A percentile compares a stretch with the other conserved stretches of the same genome.
Conservation (phyloP, 371 early-diverging fungal genomes). For the Coemansia sp. region DNA sequence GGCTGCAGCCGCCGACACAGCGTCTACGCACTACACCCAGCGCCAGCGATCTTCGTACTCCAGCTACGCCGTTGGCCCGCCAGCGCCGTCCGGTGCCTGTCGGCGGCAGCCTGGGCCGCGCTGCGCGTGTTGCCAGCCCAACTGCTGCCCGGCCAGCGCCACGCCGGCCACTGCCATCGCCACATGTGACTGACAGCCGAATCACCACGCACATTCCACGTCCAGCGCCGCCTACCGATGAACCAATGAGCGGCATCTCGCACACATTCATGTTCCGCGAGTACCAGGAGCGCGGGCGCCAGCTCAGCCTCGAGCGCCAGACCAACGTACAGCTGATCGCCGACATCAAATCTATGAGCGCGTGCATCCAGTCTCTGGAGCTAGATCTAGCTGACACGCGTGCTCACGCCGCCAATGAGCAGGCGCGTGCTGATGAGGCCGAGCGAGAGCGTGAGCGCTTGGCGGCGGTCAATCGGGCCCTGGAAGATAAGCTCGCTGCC, state of each 20-base stretch:
- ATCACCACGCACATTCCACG: conserved; percentile 17
- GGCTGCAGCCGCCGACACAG: conserved; percentile 3
- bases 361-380: not conserved
- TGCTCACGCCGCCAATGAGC: conserved; percentile 1
- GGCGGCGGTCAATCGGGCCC: not conserved
- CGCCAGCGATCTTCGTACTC: not conserved
- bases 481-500: conserved; percentile 14
- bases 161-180: conserved; percentile 11
- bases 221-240: not conserved
- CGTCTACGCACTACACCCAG: conserved; percentile 8
- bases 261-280: not conserved
- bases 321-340: conserved; percentile 17
- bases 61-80: not conserved
- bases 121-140: not conserved
- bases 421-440: not conserved
- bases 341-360: conserved; percentile 9
- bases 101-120: conserved; percentile 5
- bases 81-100: not conserved
- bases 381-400: conserved; percentile 3
- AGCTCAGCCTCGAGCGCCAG: conserved; percentile 18
- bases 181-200: not conserved
- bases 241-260: not conserved
- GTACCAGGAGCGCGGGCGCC: conserved; percentile 2
- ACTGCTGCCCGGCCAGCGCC: not conserved
- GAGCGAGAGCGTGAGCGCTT: conserved; percentile 7